Evolutionary conservation across 345 rosid species (phyloP), one percentile per base, ranked within the genome.

Genomic region (Rubroshorea leprosula): DNA sequence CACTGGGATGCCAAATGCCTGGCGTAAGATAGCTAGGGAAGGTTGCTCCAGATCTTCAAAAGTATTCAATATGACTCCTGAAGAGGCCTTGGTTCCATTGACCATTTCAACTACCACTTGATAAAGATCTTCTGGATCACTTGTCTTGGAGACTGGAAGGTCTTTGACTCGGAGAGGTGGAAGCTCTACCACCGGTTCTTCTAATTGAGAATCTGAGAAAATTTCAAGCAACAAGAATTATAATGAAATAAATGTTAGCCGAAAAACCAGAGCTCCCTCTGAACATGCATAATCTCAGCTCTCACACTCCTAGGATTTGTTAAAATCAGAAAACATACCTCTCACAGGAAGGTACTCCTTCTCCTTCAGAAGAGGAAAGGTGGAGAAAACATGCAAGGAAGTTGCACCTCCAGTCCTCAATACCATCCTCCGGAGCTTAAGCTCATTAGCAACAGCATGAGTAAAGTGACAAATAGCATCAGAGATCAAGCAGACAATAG

Each of bases 121-220:
- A n/a, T 57, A 51, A 16, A 72, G 54, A 23, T 63, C 47, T 22
- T 72, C 76, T 6, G 48, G 69, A 20, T 64, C 13, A 16, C 26
- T 6, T n/a, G 68, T 61, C 49, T 63, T 14, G 45, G 63, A 2
- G 6, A 46, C 8, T 5, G 80, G 80, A 63, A 76, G 74, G 65
- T 75, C 86, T 59, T 75, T 75, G 16, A 68, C 62, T 66, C 69
- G 70, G 17, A 75, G 63, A 5, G 78, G 75, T 51, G 66, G 78
- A 54, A 71, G 71, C 31, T 71, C 73, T 2, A 29, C 18, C 47
- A 68, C 27, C 20, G 49, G 25, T 14, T 58, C 62, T 44, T 79
- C 80, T 11, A 60, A 10, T 41, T 26, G 46, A 11, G 66, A 65
- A 60, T 65, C 76, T 77, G 50, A 47, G 62, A 4, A 15, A 23